Evolutionary conservation across 2,329 filamentous ascomycete species (phyloP).

Genomic region (Aureobasidium sp.): DNA sequence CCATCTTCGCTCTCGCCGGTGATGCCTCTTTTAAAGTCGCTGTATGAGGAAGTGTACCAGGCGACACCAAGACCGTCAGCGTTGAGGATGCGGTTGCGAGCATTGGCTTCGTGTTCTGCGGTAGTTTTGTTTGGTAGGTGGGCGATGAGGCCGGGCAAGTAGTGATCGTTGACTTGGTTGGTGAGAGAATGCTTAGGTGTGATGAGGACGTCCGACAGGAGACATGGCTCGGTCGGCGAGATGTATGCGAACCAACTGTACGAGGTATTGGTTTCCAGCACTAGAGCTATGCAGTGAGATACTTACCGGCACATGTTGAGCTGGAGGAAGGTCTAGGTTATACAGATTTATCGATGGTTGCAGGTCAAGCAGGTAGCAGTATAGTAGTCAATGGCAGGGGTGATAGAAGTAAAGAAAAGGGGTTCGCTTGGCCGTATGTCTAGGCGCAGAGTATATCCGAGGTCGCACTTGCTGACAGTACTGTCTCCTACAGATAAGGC

Average conservation of each 20-base stretch:
- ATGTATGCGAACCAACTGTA: constrained; percentile 50
- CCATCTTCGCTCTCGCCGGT: constrained; percentile 22
- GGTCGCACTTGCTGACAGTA: neutral
- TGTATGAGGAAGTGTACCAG: constrained; percentile 43
- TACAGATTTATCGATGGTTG: neutral
- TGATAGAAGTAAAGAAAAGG: neutral
- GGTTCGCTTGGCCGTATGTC: neutral
- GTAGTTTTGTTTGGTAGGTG: constrained; percentile 29
- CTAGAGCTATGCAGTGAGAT: neutral
- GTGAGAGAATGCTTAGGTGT: constrained; percentile 35
- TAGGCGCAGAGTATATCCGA: neutral
- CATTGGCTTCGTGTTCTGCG: constrained; percentile 37
- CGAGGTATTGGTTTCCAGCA: constrained; percentile 22
- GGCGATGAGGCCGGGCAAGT: constrained; percentile 45
- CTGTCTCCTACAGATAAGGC: neutral
- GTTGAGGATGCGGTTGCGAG: constrained; percentile 46
- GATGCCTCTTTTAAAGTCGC: constrained; percentile 31
- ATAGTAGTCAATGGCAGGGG: constrained; percentile 16
- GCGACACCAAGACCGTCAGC: constrained; percentile 49
- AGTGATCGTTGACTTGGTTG: constrained; percentile 45
- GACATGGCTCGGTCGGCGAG: constrained; percentile 43
- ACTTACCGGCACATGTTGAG: constrained; percentile 27
- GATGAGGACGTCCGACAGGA: constrained; percentile 48
- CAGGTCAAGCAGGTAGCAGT: constrained; percentile 16
- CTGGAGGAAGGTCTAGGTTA: neutral